Evolutionary conservation across 768 basidiomycete genomes (phyloP).

Genomic region (Leccinum aurantiacum): DNA sequence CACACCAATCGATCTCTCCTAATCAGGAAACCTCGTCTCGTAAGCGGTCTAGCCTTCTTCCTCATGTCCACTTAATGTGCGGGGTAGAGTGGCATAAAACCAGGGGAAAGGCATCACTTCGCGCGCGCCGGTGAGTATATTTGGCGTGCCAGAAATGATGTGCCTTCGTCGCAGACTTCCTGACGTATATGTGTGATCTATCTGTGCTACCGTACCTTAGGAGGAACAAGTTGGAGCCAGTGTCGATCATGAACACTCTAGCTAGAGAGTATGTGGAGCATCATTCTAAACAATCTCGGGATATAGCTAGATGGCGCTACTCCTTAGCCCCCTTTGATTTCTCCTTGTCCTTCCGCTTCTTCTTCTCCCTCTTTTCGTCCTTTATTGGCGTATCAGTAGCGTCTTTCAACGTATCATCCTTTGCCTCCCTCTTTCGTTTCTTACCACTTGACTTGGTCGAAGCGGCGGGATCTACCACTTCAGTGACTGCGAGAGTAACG

Average conservation of each 20-base stretch:
- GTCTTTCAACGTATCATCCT: constrained; percentile 7
- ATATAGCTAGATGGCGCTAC: constrained; percentile 3
- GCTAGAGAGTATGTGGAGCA: neutral
- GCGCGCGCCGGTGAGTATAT: too few species aligned
- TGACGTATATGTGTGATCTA: too few species aligned
- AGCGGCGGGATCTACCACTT: constrained; percentile 14
- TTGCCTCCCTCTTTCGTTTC: constrained; percentile 28
- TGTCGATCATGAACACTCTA: too few species aligned
- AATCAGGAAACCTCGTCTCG: constrained; percentile 30
- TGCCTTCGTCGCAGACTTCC: too few species aligned
- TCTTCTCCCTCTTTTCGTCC: constrained; percentile 30
- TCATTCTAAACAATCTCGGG: neutral
- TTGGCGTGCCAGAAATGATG: too few species aligned
- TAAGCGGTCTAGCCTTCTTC: constrained; percentile 1
- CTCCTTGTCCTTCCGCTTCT: constrained; percentile 30
- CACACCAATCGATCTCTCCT: constrained; percentile 35
- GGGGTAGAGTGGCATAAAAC: too few species aligned
- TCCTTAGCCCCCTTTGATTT: neutral
- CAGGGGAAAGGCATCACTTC: too few species aligned
- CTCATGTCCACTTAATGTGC: too few species aligned
- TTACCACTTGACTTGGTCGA: constrained; percentile 16
- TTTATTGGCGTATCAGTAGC: constrained; percentile 13
- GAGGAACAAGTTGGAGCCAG: too few species aligned
- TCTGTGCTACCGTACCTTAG: too few species aligned
- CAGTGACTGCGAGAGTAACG: constrained; percentile 3